Evolutionary conservation across 495 filamentous ascomycete species (phyloP), one percentile per base, ranked within the genome.

Genomic region (Xylaria intraflava): DNA sequence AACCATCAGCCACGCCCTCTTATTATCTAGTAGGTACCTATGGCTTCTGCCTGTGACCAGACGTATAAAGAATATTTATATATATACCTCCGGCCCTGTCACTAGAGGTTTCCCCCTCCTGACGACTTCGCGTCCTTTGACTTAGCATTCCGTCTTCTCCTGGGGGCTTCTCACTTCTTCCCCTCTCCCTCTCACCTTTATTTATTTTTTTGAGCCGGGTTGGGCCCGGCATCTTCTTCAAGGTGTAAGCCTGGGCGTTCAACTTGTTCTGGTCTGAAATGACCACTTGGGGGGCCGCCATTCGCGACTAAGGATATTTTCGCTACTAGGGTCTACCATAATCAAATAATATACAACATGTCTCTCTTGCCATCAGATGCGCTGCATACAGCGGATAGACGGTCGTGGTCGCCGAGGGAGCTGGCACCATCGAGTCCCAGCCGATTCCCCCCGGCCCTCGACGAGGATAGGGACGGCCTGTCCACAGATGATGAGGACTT

Each of bases 401-500:
- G 50, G 16, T 46, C 61, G 38, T 61, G 61, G 46, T 56, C 58
- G 24, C 53, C 64, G 27, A 55, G 26, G 20, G 45, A 36, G n/a
- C 11, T 35, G 14, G 70, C 66, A 65, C 66, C 65, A 17, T 62
- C 69, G 2, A 65, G 66, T 24, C 69, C 64, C 10, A 55, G 66
- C 40, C 61, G 60, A 12, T 53, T 73, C 9, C 67, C 61, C 3
- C 66, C 69, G 24, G 68, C 60, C 20, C 50, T 69, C 4, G 68
- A 71, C 16, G 63, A 64, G 27, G 65, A 73, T 54, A 62, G 57
- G 29, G 65, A 73, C 45, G 67, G 61, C 33, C 60, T 62, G 30
- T 66, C 64, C 20, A 66, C 64, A 44, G 69, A 72, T 43, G 69
- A 72, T 41, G 65, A 69, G 8, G 67, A 70, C 41, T 46, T 69